A percentile compares a stretch with the other conserved stretches of the same genome.
Evolutionary conservation across 371 early-diverging fungal genomes (phyloP).

Genomic region (Mucor racemosus): DNA sequence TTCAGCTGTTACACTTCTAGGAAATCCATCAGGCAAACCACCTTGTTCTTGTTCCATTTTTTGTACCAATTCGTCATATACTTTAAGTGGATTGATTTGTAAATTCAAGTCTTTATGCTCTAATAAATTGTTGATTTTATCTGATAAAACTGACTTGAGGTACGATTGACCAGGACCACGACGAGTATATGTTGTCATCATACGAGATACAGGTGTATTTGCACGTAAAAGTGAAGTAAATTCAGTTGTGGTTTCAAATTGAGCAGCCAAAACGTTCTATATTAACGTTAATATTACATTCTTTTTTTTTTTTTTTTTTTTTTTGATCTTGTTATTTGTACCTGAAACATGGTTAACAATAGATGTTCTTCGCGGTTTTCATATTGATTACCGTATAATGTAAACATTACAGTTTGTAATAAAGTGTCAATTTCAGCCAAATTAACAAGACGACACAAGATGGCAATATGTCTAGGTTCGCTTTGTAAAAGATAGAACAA

Average conservation of each 20-base stretch:
- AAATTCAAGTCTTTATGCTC: constrained; percentile 76
- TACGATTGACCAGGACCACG: constrained; percentile 95
- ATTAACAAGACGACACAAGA: constrained; percentile 84
- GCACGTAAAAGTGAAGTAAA: constrained; percentile 90
- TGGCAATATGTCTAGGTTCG: constrained; percentile 91
- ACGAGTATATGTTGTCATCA: constrained; percentile 97
- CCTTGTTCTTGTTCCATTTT: constrained; percentile 73
- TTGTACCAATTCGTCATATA: constrained; percentile 82
- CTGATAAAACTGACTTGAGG: constrained; percentile 84
- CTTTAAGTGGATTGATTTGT: constrained; percentile 90
- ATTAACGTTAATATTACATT: neutral
- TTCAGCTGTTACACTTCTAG: constrained; percentile 71
- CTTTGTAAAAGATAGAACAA: constrained; percentile 92
- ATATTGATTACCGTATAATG: constrained; percentile 94
- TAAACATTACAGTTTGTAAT: constrained; percentile 95
- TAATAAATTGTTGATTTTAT: constrained; percentile 78
- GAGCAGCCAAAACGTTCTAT: constrained; percentile 87
- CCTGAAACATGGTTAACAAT: constrained; percentile 93
- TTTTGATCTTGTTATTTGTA: constrained; percentile 37
- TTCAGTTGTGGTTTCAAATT: constrained; percentile 90
- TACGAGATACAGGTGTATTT: constrained; percentile 94
- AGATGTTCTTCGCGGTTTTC: constrained; percentile 95
- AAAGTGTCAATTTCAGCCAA: constrained; percentile 91
- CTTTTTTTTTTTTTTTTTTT: neutral
- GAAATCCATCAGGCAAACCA: constrained; percentile 53